Evolutionary conservation across 108 stramenopile genomes (phyloP).

Genomic region (Skeletonema tropicum): DNA sequence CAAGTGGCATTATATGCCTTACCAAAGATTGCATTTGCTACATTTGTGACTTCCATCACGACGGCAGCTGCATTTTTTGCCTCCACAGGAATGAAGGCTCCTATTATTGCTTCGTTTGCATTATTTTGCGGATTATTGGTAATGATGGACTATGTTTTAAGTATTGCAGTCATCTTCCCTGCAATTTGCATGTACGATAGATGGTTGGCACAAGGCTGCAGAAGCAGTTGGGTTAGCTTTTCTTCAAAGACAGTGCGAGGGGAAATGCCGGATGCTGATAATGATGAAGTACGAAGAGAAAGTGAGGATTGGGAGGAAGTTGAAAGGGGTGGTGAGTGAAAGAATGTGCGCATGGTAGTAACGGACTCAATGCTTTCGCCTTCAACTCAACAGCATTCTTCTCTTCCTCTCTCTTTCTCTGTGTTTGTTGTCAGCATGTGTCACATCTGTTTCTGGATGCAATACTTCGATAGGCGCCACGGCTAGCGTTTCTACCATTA

Average conservation of each 20-base stretch:
- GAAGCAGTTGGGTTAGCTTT: constrained; percentile 9
- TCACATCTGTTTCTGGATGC: background rate
- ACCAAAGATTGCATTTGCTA: constrained; percentile 61
- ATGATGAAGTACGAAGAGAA: constrained; percentile 15
- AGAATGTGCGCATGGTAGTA: background rate
- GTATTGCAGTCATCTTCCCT: too few species aligned
- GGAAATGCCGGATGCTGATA: constrained; percentile 9
- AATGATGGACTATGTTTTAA: constrained; percentile 62
- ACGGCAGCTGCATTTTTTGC: constrained; percentile 65
- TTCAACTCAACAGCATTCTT: background rate
- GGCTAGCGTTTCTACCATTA: background rate
- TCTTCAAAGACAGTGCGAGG: background rate
- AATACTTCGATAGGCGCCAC: background rate
- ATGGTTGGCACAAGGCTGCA: constrained; percentile 7
- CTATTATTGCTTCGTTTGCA: constrained; percentile 59
- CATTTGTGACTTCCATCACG: constrained; percentile 60
- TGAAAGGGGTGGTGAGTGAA: constrained; percentile 1
- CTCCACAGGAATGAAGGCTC: constrained; percentile 59
- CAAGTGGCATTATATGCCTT: constrained; percentile 56
- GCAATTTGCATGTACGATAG: constrained; percentile 64
- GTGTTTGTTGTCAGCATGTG: background rate
- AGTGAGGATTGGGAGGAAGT: constrained; percentile 7
- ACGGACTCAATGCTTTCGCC: background rate
- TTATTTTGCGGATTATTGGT: constrained; percentile 67
- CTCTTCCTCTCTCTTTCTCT: background rate